Evolutionary conservation across 2,329 filamentous ascomycete species (phyloP), one percentile per base, ranked within the genome.

Genomic region (Monosporascus sp.): DNA sequence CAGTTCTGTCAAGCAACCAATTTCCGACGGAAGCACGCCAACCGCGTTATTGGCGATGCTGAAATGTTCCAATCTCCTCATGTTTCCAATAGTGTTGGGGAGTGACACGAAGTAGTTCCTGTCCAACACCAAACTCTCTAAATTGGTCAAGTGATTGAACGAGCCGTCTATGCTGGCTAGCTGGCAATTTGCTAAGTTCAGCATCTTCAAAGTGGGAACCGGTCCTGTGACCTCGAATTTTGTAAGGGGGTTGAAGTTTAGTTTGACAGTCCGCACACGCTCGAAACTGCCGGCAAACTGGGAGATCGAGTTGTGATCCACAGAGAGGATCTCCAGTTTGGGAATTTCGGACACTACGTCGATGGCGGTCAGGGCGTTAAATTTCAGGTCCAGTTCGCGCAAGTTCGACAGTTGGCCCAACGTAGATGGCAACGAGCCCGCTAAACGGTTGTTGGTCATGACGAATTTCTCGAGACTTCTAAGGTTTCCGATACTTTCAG

Each of bases 41-140:
- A 99, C 79, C 0, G 88, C 87, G 67, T 99, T 99, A 69, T 93
- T 89, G 39, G 92, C 91, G 58, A 97, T 91, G 70, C 91, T 97
- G 65, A 99, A 87, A 69, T 96, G 87, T 65, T 97, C 92, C 31
- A 99, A 76, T 60, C 84, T 89, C 58, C 83, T 84, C 45, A 99
- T 75, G 57, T 87, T 89, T 17, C 93, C 92, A 55, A 99, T 89
- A 56, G 95, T 87, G 51, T 83, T 80, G 0, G 93, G 94, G 24
- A 99, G 75, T 1, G 90, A 93, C 0, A 94, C 91, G 62, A 99
- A 95, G 67, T 97, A 95, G 65, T 99, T 99, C 67, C 90, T 92
- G 72, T 97, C 93, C 51, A 99, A 78, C 18, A 93, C 87, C 22
- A 99, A 79, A 63, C 92, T 91, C 53, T 93, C 90, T 45, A 99